Base-by-base conservation (phyloP, 164 flowering plant genomes). In the Umbilicus rupestris region DNA sequence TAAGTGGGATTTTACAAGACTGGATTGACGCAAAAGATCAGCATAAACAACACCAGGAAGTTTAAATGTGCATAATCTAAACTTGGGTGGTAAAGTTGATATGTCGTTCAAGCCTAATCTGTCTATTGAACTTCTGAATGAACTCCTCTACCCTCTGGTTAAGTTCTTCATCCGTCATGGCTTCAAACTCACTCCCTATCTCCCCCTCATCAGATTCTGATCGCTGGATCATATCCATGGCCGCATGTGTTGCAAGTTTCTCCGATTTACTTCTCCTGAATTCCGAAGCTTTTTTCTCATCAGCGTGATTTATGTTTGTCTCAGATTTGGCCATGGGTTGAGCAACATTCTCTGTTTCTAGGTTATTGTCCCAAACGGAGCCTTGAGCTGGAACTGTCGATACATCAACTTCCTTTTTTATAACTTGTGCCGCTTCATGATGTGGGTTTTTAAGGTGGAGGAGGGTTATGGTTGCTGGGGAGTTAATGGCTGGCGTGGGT, bases 71-170 rank as follows among this genome's bases (percentile, higher is more conserved):
- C 24, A 24, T 24, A 52, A 9, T 52, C 30, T 22, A 24, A 52
- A 52, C 58, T 52, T 52, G 29, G 58, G 30, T 52, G 58, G 19
- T 4, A 47, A 22, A 52, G 58, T 52, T 17, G 29, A 52, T 52
- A 52, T 24, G 9, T n/a, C 63, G 28, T 68, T 85, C 85, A 71
- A 81, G 83, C 71, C 83, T 55, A 50, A 87, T 85, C n/a, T 85
- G 81, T 42, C 76, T 75, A 26, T 87, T 87, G 60, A 79, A 79
- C 10, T 60, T 81, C 60, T 74, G 58, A 30, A 85, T 87, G 39
- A 87, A 87, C 69, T 87, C 92, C 70, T 87, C 89, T 15, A 82
- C 77, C 73, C 89, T 79, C 41, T 72, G 69, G 42, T 87, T 85
- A 30, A 87, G 68, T 67, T 87, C 89, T 69, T 87, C 92, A 50